These are phyloP conservation scores for Lactarius akahatsu DNA, from an alignment of 768 basidiomycete species.

Conservation along the genomic window DNA sequence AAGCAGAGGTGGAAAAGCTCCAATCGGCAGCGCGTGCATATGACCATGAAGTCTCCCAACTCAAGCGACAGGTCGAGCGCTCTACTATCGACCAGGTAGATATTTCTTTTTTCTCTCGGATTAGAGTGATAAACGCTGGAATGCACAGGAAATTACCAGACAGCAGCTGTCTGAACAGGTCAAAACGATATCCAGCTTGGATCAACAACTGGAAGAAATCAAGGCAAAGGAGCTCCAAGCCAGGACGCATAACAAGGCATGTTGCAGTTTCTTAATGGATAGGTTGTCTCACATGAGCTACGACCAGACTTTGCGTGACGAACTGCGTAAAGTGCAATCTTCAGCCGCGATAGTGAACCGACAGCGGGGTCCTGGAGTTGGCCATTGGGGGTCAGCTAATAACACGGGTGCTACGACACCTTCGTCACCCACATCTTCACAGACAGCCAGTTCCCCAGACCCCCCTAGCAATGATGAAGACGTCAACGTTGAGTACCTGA, in stretches of 20 bases:
- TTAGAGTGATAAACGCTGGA: constrained; percentile 3
- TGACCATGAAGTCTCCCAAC: constrained; percentile 54
- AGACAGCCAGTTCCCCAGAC: constrained; percentile 36
- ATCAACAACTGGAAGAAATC: constrained; percentile 71
- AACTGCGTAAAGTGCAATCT: constrained; percentile 92
- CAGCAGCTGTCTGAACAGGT: constrained; percentile 50
- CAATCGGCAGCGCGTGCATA: constrained; percentile 49
- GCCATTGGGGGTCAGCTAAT: constrained; percentile 74
- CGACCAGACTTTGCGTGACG: constrained; percentile 80
- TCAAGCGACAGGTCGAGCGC: constrained; percentile 49
- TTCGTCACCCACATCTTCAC: constrained; percentile 41
- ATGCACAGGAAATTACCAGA: constrained; percentile 42
- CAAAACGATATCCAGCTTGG: constrained; percentile 50
- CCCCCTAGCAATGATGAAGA: constrained; percentile 72
- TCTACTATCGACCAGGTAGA: constrained; percentile 64
- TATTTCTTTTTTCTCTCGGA: constrained; percentile 9
- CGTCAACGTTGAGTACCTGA: constrained; percentile 90
- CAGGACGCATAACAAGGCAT: constrained; percentile 75
- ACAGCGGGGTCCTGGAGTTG: constrained; percentile 90
- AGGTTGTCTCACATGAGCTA: not conserved
- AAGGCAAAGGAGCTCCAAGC: constrained; percentile 69
- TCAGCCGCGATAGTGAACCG: constrained; percentile 87
- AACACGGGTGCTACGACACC: constrained; percentile 33
- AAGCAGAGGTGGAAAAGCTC: constrained; percentile 53
- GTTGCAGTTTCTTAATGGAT: constrained; percentile 18